phyloP scores from a whole-genome alignment of 129 eudicot species.

The Escallonia herrerae region DNA sequence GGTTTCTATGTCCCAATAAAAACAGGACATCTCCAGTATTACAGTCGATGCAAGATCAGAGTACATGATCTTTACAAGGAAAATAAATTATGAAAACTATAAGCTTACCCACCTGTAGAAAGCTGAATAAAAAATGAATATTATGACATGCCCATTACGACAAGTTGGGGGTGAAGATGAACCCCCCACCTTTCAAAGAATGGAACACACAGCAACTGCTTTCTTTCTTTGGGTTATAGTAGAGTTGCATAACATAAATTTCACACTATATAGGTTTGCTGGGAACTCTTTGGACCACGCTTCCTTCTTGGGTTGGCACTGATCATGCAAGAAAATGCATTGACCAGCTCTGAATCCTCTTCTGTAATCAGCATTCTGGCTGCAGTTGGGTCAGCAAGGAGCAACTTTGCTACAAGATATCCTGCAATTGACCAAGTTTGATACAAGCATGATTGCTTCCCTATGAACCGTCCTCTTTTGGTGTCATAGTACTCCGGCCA shows the following conservation, averaged over 20 bases:
- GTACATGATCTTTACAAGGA: slow-evolving; percentile 10
- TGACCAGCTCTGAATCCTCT: slow-evolving; percentile 47
- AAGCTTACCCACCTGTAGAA: slow-evolving; percentile 1
- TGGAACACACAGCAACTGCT: slow-evolving; percentile 1
- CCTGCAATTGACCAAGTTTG: slow-evolving; percentile 84
- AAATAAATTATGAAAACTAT: background rate
- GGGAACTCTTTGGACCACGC: slow-evolving; percentile 54
- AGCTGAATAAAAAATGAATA: background rate
- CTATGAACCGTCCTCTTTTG: slow-evolving; percentile 51
- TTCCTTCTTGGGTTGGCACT: slow-evolving; percentile 46
- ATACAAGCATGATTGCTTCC: slow-evolving; percentile 52
- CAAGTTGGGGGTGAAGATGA: background rate
- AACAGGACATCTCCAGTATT: background rate
- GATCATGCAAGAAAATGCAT: slow-evolving; percentile 47
- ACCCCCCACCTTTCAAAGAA: slow-evolving; percentile 12
- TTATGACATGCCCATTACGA: slow-evolving; percentile 1
- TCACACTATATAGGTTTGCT: slow-evolving; percentile 51
- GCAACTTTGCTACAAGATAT: slow-evolving; percentile 51
- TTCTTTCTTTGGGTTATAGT: background rate
- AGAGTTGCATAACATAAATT: background rate
- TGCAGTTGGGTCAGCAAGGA: slow-evolving; percentile 43
- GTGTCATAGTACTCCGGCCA: slow-evolving; percentile 86
- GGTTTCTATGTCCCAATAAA: background rate
- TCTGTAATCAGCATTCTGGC: slow-evolving; percentile 44
- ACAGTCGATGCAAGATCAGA: background rate